Conservation (phyloP, 2,329 filamentous ascomycete species). For the Fusarium annulatum region DNA sequence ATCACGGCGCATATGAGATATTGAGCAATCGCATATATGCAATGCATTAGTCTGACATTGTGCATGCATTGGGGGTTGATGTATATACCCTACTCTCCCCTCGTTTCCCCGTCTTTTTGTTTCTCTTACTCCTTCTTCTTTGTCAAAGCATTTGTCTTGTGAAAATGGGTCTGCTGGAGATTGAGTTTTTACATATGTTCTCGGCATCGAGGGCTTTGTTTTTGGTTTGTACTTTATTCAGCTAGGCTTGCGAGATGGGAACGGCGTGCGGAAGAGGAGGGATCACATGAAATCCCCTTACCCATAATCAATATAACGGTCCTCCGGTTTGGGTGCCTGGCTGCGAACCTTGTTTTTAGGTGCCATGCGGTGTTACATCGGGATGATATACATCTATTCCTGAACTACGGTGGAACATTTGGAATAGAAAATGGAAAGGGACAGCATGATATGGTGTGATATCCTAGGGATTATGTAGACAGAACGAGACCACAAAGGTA, state of each 20-base stretch:
- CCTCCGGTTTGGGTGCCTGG: constrained; percentile 34
- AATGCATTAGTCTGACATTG: constrained; percentile 25
- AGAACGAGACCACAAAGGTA: constrained; percentile 4
- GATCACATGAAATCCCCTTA: constrained; percentile 1
- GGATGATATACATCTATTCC: constrained; percentile 26
- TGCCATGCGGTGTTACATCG: constrained; percentile 43
- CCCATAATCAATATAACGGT: background rate
- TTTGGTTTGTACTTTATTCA: constrained; percentile 39
- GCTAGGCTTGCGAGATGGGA: constrained; percentile 31
- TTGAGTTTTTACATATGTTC: constrained; percentile 7
- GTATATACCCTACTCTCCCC: constrained; percentile 17
- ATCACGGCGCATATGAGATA: constrained; percentile 23
- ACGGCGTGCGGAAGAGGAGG: constrained; percentile 5
- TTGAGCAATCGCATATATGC: constrained; percentile 14
- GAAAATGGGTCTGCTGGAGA: constrained; percentile 17
- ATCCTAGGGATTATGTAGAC: constrained; percentile 23
- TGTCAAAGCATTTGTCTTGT: constrained; percentile 16
- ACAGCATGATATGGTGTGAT: constrained; percentile 3
- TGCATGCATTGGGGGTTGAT: constrained; percentile 21
- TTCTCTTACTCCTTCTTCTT: constrained; percentile 29
- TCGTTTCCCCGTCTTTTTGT: constrained; percentile 14
- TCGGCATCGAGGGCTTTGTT: constrained; percentile 8
- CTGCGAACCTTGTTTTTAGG: constrained; percentile 32
- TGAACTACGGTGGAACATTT: background rate
- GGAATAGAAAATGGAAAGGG: constrained; percentile 23